These are phyloP conservation scores for Myriosclerotinia scirpicola DNA, from an alignment of 2,329 filamentous ascomycete genomes.

Conservation along the genomic window DNA sequence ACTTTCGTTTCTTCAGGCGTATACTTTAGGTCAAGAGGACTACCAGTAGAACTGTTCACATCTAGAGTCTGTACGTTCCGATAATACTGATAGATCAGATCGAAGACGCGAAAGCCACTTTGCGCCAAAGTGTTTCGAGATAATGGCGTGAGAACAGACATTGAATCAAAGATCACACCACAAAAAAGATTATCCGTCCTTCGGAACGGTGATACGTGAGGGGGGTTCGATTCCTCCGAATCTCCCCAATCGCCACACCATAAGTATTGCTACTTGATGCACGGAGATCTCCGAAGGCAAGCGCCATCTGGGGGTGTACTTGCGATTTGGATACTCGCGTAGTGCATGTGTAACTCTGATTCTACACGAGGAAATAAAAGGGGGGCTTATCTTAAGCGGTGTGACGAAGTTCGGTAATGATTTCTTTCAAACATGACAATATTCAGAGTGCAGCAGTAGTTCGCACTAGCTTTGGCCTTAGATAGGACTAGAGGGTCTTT, in stretches of 20 bases:
- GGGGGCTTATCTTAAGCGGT: conserved; percentile 9
- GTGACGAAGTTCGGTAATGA: background rate
- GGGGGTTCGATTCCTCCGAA: background rate
- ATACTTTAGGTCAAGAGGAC: too few relatives aligned
- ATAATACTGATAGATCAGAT: too few relatives aligned
- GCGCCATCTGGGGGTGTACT: background rate
- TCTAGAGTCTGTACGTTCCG: too few relatives aligned
- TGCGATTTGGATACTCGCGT: background rate
- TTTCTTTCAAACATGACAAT: background rate
- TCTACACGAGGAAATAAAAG: background rate
- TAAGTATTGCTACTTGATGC: background rate
- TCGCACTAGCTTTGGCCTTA: background rate
- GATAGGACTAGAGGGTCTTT: background rate
- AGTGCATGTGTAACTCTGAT: background rate
- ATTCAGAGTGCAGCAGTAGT: background rate
- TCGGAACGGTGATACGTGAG: background rate
- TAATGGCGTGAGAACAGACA: too few relatives aligned
- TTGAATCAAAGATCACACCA: background rate
- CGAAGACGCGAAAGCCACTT: too few relatives aligned
- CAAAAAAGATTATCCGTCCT: background rate
- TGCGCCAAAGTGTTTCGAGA: too few relatives aligned
- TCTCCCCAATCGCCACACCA: background rate
- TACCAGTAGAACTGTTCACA: too few relatives aligned
- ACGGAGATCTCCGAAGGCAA: background rate
- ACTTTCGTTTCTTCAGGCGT: too few relatives aligned